Evolutionary conservation across 2,329 filamentous ascomycete genomes (phyloP), one percentile per base, ranked within the genome.

Genomic region (Cladophialophora yegresii): DNA sequence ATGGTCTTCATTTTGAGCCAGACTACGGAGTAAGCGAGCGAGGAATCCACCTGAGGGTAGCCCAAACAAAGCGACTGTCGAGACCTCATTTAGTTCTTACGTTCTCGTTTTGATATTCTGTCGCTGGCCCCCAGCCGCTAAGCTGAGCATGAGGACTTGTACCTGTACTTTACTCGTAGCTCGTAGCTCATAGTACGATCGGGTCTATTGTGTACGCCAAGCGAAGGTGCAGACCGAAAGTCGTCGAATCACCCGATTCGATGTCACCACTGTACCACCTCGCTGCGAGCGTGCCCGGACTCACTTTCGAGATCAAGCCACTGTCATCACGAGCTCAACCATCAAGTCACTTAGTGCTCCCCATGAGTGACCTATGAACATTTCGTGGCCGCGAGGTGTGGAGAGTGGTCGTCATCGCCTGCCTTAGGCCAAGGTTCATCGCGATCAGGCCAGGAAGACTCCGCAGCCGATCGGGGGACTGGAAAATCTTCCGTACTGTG

Each of bases 381-480:
- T 16, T 33, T 33, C 36, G 13, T n/a, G 36, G 36, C 16, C 16
- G 2, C 8, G 32, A 33, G 9, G 22, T 20, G 22, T 26, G 40
- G 28, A 47, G 22, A 12, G 47, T 36, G 22, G 16, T 59, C 57
- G 47, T 59, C 57, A 59, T 59, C 45, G 12, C 55, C 30, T 28
- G 54, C 30, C 54, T 45, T 22, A 28, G 26, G 12, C 43, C 10
- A 33, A 28, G 22, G 55, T 43, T 22, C 40, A 58, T 58, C 55
- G 33, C 55, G 55, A 58, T 58, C 55, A 49, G 45, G 43, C 22
- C 33, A 56, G 54, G 36, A 10, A 56, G 23, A 12, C 10, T 28
- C 43, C 22, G 3, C 33, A 28, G 22, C 12, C 16, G 36, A 49
- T 47, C 26, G 55, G 33, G 47, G 13, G 43, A 50, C 40, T 13